Evolutionary conservation across 192 early-diverging fungal genomes (phyloP).

Genomic region (Anaeromyces robustus): DNA sequence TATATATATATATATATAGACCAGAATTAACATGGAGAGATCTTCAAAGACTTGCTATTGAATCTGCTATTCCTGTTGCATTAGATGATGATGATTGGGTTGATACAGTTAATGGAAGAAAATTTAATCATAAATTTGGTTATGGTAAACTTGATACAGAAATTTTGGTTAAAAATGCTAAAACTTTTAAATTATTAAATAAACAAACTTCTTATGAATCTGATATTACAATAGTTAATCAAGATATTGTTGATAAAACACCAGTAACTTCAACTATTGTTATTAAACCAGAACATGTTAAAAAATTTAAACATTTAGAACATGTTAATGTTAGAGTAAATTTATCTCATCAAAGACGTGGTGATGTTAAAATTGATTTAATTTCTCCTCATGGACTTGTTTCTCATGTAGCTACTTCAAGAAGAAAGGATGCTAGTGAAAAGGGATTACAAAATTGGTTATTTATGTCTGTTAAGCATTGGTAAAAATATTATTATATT

Average conservation of each 20-base stretch:
- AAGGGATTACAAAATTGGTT: constrained; percentile 75
- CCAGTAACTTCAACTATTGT: not conserved
- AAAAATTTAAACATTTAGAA: constrained; percentile 43
- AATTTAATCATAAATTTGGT: constrained; percentile 86
- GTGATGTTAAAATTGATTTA: constrained; percentile 72
- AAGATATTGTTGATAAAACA: not conserved
- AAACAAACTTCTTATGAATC: constrained; percentile 43
- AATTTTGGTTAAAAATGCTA: constrained; percentile 62
- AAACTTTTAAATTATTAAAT: constrained; percentile 40
- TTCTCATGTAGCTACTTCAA: constrained; percentile 45
- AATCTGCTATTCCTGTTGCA: constrained; percentile 58
- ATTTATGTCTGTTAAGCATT: constrained; percentile 92
- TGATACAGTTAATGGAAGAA: constrained; percentile 43
- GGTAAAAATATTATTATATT: too few species aligned
- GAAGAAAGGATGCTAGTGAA: constrained; percentile 45
- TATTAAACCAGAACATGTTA: not conserved
- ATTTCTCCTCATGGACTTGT: constrained; percentile 52
- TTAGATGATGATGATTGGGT: constrained; percentile 59
- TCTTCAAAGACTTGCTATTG: constrained; percentile 70
- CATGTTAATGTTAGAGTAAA: constrained; percentile 77
- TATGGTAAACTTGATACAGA: constrained; percentile 83
- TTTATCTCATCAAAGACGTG: constrained; percentile 63
- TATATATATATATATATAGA: constrained; percentile 26
- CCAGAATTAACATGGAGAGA: constrained; percentile 93
- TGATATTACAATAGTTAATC: constrained; percentile 4